These are phyloP conservation scores for Sphagnum magellanicum DNA, from an alignment of 228 moss, liverwort and hornwort genomes.

Conservation along the genomic window DNA sequence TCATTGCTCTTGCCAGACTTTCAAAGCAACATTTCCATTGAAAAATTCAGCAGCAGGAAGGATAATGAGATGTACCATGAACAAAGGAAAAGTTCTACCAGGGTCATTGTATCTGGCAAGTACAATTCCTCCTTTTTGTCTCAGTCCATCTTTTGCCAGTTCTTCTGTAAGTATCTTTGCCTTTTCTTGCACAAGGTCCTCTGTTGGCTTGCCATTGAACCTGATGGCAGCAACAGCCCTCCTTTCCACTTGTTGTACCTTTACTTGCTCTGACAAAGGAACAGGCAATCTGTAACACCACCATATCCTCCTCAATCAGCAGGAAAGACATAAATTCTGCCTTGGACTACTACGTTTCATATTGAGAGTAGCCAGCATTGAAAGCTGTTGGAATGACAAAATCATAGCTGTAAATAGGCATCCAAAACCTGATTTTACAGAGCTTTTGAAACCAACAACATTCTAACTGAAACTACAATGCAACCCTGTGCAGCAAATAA, in stretches of 20 bases:
- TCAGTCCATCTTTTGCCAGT: slow-evolving; percentile 37
- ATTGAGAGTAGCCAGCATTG: neutral
- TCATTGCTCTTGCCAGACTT: neutral
- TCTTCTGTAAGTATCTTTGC: slow-evolving; percentile 34
- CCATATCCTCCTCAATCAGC: neutral
- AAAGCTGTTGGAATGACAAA: neutral
- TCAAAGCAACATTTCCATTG: neutral
- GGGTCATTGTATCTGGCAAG: slow-evolving; percentile 65
- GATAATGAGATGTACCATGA: slow-evolving; percentile 31
- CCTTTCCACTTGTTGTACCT: slow-evolving; percentile 54
- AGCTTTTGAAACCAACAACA: neutral
- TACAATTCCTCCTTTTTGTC: slow-evolving; percentile 30
- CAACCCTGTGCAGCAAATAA: neutral
- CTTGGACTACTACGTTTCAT: neutral
- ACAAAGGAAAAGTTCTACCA: slow-evolving; percentile 42
- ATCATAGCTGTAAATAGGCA: no score
- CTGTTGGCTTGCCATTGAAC: slow-evolving; percentile 67
- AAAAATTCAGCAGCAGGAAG: neutral
- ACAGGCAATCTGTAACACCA: slow-evolving; percentile 51
- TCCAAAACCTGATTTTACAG: neutral
- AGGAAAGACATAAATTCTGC: neutral
- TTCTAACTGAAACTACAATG: neutral
- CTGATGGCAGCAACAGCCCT: slow-evolving; percentile 60
- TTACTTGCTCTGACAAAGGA: slow-evolving; percentile 55
- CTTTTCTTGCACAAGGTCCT: slow-evolving; percentile 41